These are phyloP conservation scores for Xylariaceae sp. DNA, from an alignment of 2,329 filamentous ascomycete species.

Conservation along the genomic window DNA sequence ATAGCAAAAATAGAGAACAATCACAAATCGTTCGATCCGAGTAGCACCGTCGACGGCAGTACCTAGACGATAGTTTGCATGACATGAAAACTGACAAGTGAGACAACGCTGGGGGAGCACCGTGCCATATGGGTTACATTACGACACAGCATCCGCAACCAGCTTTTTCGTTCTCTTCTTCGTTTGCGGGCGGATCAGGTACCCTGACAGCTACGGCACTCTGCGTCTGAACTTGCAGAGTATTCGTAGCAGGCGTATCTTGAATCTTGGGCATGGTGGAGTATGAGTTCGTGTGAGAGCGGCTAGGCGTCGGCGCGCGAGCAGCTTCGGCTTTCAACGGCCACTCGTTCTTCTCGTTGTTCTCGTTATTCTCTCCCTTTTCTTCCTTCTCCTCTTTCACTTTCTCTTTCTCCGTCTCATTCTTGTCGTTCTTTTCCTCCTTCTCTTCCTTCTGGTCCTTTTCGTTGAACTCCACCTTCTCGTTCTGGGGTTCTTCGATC, in stretches of 20 bases:
- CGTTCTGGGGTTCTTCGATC: conserved; percentile 35
- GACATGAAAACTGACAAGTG: conserved; percentile 8
- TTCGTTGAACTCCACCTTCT: conserved; percentile 25
- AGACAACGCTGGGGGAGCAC: conserved; percentile 10
- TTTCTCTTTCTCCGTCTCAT: neutral
- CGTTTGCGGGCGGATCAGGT: conserved; percentile 48
- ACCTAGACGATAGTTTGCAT: neutral
- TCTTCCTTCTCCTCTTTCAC: neutral
- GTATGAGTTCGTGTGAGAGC: conserved; percentile 47
- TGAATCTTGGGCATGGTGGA: conserved; percentile 59
- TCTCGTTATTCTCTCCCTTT: conserved; percentile 31
- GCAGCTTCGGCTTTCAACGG: conserved; percentile 48
- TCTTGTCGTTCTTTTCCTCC: neutral
- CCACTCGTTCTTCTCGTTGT: conserved; percentile 49
- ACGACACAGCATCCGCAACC: conserved; percentile 68
- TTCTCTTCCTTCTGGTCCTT: neutral
- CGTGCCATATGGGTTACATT: conserved; percentile 51
- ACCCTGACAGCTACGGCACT: conserved; percentile 40
- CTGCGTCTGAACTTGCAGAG: conserved; percentile 42
- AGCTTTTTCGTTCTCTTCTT: conserved; percentile 50
- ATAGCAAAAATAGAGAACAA: conserved; percentile 10
- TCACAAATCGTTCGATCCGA: conserved; percentile 9
- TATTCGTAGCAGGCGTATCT: conserved; percentile 38
- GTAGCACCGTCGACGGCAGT: conserved; percentile 1
- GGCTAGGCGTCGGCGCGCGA: conserved; percentile 38